A percentile compares a stretch with the other conserved stretches of the same genome.
phyloP scores from a whole-genome alignment of 2,329 filamentous ascomycete genomes.

The Mycosphaerelloides madeirae region DNA sequence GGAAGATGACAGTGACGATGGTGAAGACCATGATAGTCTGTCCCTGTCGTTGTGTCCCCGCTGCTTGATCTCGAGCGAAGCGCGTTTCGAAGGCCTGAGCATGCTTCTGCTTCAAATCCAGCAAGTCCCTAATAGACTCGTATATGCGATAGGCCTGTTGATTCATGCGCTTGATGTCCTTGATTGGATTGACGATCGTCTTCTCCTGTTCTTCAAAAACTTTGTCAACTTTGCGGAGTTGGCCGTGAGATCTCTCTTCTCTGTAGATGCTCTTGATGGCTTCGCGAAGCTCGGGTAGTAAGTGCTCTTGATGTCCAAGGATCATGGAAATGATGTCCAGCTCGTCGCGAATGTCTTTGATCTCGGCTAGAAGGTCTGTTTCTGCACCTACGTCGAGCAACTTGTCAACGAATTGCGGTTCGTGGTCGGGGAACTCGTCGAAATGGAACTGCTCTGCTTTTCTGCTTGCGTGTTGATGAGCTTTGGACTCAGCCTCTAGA shows the following conservation, averaged over 20 bases:
- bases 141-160: slow-evolving; percentile 59
- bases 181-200: slow-evolving; percentile 44
- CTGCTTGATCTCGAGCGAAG: slow-evolving; percentile 57
- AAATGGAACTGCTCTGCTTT: slow-evolving; percentile 29
- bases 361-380: slow-evolving; percentile 58
- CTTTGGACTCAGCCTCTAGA: slow-evolving; percentile 15
- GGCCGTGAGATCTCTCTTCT: slow-evolving; percentile 27
- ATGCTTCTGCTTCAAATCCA: slow-evolving; percentile 66
- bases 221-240: slow-evolving; percentile 45
- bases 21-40: slow-evolving; percentile 58
- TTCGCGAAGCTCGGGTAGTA: slow-evolving; percentile 46
- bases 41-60: slow-evolving; percentile 54
- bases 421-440: slow-evolving; percentile 12
- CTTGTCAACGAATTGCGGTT: slow-evolving; percentile 49
- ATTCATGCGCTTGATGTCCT: slow-evolving; percentile 60
- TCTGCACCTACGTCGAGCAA: slow-evolving; percentile 58
- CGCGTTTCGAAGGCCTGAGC: slow-evolving; percentile 63
- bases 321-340: slow-evolving; percentile 58
- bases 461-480: slow-evolving; percentile 35
- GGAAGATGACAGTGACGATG: slow-evolving; percentile 55
- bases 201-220: slow-evolving; percentile 55
- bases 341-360: slow-evolving; percentile 65
- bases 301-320: slow-evolving; percentile 46
- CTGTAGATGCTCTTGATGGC: slow-evolving; percentile 39
- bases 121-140: slow-evolving; percentile 55